Base-by-base conservation (phyloP, 768 basidiomycete species). In the Suillus occidentalis region DNA sequence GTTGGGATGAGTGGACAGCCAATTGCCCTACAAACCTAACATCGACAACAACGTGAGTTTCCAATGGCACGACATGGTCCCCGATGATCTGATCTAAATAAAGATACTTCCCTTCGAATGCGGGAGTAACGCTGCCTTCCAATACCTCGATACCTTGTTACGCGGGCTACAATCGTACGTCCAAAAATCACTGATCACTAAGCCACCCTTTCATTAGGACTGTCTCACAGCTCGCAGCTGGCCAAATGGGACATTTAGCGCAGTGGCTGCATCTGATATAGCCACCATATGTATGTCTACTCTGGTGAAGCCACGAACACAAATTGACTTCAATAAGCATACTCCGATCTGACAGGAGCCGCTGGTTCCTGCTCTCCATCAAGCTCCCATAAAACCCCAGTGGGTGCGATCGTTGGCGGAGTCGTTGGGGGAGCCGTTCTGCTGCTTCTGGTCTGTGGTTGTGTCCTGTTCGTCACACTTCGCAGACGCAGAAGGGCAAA, bases 131-230 rank as follows among this genome's bases (percentile, higher is more conserved):
- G 0, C 7, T 68, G 16, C 60, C 73, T 5, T 43, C 18, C 4
- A 42, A 50, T 42, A 58, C 65, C 50, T 63, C 67, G 12, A 69
- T 75, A 55, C 74, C 74, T 2, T 76, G 42, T 59, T 75, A 71
- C 63, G 69, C 74, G 8, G 36, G 66, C 14, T 69, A 59, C 45
- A 69, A 76, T 22, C 73, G 74, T 75, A 47, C 25, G 69, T 49
- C 39, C 59, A 3, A 37, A 52, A 31, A 42, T 12, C 4, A 18
- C 3, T 50, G 18, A n/a, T 55, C 42, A 9, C 4, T 45, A 34
- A 31, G 14, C 20, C 37, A 22, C 37, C 59, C 69, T 47, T 59
- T 70, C 16, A 13, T 9, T 12, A 3, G 20, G 18, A 47, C 40
- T 12, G 47, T 61, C 22, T 56, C 40, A 8, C 58, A 75, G 74